These are phyloP conservation scores for Nakazawaea laoshanensis DNA, from an alignment of 805 yeast genomes.

Conservation along the genomic window DNA sequence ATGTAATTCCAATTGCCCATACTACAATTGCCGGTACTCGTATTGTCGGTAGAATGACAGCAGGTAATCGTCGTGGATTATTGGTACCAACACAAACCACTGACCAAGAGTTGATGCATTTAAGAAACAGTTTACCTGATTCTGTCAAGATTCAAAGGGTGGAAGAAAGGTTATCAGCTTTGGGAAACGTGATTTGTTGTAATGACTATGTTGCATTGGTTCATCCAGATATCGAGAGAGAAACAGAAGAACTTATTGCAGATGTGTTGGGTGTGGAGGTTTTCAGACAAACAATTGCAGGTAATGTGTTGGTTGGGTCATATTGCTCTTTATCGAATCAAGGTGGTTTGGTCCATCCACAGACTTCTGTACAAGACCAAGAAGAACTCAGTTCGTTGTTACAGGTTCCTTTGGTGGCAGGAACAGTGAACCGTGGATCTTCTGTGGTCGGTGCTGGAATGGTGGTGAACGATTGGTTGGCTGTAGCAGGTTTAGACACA, in stretches of 20 bases:
- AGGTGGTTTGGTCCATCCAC: slow-evolving; percentile 98
- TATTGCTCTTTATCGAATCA: slow-evolving; percentile 93
- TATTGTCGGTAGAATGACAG: slow-evolving; percentile 96
- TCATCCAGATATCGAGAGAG: slow-evolving; percentile 98
- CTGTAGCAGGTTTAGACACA: slow-evolving; percentile 94
- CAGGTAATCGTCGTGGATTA: slow-evolving; percentile 96
- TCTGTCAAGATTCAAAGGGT: slow-evolving; percentile 93
- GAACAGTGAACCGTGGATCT: slow-evolving; percentile 97
- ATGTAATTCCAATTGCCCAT: slow-evolving; percentile 91
- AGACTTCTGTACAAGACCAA: slow-evolving; percentile 94
- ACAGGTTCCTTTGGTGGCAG: slow-evolving; percentile 97
- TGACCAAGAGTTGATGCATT: slow-evolving; percentile 95
- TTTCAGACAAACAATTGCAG: slow-evolving; percentile 97
- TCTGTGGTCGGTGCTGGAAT: slow-evolving; percentile 97
- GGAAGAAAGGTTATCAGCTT: slow-evolving; percentile 93
- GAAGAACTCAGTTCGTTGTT: slow-evolving; percentile 92
- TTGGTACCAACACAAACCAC: slow-evolving; percentile 97
- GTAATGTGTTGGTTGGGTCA: slow-evolving; percentile 94
- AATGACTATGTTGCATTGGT: slow-evolving; percentile 98
- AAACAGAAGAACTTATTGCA: slow-evolving; percentile 96
- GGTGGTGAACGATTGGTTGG: slow-evolving; percentile 97
- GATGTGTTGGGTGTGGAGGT: slow-evolving; percentile 98
- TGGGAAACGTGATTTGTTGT: slow-evolving; percentile 97
- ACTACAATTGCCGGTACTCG: slow-evolving; percentile 98
- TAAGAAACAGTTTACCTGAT: slow-evolving; percentile 94